phyloP scores from a whole-genome alignment of 1,284 basidiomycete genomes.

The Rugosomyces carneus region DNA sequence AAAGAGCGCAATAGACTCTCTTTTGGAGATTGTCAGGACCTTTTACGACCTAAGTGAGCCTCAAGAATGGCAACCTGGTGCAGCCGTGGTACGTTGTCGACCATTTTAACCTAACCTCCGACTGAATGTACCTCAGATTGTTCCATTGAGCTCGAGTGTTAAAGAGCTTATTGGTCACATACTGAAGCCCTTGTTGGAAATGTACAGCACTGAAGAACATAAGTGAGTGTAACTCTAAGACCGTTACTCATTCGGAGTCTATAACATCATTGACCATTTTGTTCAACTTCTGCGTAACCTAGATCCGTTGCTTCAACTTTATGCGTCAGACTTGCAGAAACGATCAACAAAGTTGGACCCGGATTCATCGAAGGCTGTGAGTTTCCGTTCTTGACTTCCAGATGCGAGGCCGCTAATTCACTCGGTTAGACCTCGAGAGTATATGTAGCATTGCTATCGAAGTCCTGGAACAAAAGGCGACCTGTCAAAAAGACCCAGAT shows the following conservation, averaged over 20 bases:
- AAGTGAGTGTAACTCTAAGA: constrained; percentile 64
- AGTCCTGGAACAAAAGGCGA: constrained; percentile 87
- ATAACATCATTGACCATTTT: too few relatives aligned
- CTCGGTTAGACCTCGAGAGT: constrained; percentile 61
- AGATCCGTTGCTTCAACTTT: constrained; percentile 86
- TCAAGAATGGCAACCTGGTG: constrained; percentile 79
- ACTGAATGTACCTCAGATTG: constrained; percentile 25
- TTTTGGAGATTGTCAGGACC: constrained; percentile 87
- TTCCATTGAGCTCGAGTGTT: constrained; percentile 71
- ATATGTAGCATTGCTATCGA: constrained; percentile 77
- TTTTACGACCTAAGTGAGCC: constrained; percentile 89
- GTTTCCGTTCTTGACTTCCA: constrained; percentile 23
- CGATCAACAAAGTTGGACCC: constrained; percentile 87
- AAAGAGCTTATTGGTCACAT: constrained; percentile 79
- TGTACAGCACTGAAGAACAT: constrained; percentile 95
- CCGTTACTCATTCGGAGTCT: too few relatives aligned
- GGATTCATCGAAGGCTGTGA: constrained; percentile 71
- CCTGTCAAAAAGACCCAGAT: constrained; percentile 96
- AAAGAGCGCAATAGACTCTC: constrained; percentile 86
- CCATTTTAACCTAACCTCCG: not conserved
- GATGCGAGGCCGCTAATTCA: not conserved
- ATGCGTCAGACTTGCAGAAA: constrained; percentile 85
- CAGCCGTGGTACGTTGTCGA: constrained; percentile 43
- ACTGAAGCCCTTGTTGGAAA: constrained; percentile 75
- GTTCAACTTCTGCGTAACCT: not conserved